phyloP scores from a whole-genome alignment of 2,329 filamentous ascomycete species.

The Exophiala sp. region DNA sequence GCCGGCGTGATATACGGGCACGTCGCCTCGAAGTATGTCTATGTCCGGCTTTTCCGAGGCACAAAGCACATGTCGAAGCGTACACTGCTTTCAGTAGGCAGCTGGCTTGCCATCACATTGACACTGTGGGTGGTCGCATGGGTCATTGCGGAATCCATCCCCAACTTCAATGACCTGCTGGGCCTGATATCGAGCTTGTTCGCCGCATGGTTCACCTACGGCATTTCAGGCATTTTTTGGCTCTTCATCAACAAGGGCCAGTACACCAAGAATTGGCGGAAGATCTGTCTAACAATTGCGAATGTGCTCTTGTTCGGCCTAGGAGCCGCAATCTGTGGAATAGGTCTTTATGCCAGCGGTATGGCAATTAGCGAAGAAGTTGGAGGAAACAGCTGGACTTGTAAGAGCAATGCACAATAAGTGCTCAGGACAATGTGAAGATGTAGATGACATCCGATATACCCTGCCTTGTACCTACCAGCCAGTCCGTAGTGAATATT shows the following conservation, averaged over 20 bases:
- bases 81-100: slow-evolving; percentile 47
- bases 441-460: too few relatives aligned
- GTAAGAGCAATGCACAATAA: slow-evolving; percentile 33
- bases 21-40: slow-evolving; percentile 61
- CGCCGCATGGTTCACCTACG: slow-evolving; percentile 60
- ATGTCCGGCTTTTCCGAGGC: slow-evolving; percentile 56
- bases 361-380: slow-evolving; percentile 35
- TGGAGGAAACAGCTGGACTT: slow-evolving; percentile 37
- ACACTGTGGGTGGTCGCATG: slow-evolving; percentile 57
- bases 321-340: slow-evolving; percentile 31
- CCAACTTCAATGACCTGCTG: slow-evolving; percentile 63
- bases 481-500: too few relatives aligned
- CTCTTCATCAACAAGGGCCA: slow-evolving; percentile 34
- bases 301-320: slow-evolving; percentile 15
- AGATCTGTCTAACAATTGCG: slow-evolving; percentile 28
- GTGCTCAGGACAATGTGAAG: not conserved
- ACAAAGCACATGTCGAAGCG: slow-evolving; percentile 51
- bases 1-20: slow-evolving; percentile 66
- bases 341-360: slow-evolving; percentile 40
- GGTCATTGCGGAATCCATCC: slow-evolving; percentile 64
- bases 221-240: slow-evolving; percentile 35
- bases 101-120: slow-evolving; percentile 55
- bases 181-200: slow-evolving; percentile 59
- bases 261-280: slow-evolving; percentile 32
- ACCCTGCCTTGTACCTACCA: too few relatives aligned